Base-by-base conservation (phyloP, 306 rosid species). In the Cucumis hystrix region DNA sequence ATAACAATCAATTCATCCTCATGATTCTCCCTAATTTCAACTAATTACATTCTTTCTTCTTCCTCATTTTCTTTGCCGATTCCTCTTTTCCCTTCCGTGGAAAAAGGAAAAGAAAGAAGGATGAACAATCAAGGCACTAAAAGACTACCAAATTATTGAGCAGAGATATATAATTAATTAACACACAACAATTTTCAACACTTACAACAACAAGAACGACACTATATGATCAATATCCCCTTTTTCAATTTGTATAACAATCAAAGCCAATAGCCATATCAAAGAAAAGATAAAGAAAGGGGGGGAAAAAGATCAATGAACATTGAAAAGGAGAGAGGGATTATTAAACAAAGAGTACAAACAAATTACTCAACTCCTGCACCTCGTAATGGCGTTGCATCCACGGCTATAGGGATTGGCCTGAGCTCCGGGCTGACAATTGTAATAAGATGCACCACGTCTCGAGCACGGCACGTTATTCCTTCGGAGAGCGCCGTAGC, bases 401-500 rank as follows among this genome's bases (percentile, higher is more conserved):
- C 97, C 92, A 78, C 99, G 98, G 78, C 3, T 71, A 80, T 96
- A 96, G 69, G 99, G 99, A 74, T 96, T 96, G 14, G 98, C 81
- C 85, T 89, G 94, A 79, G 94, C 91, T 0, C 99, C 98, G n/a
- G 98, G 83, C 54, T 78, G 35, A 88, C 99, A 96, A 75, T 96
- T 96, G 85, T 96, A 93, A 83, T 93, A 93, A 28, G 98, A 93
- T 0, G 97, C 87, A 1, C 98, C 98, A 3, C 96, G 98, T 62
- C 96, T 92, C 20, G 99, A 96, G 80, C 99, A 96, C 1, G 99
- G 99, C 6, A 96, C 97, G 10, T 88, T 87, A 92, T 96, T 91
- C 94, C 92, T 92, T 91, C 84, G 90, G 28, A 96, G 84, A 78
- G 99, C 98, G 73, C 96, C 99, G 83, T 96, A 96, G 96, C 99